These are phyloP conservation scores for Keithomyces neogunnii DNA, from an alignment of 2,329 filamentous ascomycete genomes.

Conservation along the genomic window DNA sequence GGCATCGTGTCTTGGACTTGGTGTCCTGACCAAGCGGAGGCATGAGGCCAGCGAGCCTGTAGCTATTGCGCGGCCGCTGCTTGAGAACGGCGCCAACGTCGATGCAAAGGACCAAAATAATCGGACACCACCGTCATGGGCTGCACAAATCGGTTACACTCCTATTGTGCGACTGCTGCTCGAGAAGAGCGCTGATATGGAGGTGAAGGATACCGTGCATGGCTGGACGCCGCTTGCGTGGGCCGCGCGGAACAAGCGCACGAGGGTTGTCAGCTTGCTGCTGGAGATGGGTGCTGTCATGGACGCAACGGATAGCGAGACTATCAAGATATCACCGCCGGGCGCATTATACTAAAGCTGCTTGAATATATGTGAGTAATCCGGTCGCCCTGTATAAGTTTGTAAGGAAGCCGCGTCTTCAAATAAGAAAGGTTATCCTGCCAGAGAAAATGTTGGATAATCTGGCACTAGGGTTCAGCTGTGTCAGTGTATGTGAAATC, in stretches of 20 bases:
- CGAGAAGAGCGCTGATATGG: constrained; percentile 4
- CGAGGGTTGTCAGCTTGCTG: not conserved
- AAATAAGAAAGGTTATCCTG: too few relatives aligned
- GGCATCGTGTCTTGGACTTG: constrained; percentile 4
- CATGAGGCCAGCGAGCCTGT: not conserved
- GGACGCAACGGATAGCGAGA: too few relatives aligned
- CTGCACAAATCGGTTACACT: constrained; percentile 6
- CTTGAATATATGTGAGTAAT: too few relatives aligned
- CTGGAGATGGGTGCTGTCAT: not conserved
- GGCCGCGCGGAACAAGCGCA: not conserved
- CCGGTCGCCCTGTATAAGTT: too few relatives aligned
- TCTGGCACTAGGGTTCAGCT: too few relatives aligned
- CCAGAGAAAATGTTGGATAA: too few relatives aligned
- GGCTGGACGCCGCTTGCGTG: not conserved
- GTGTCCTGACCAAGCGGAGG: constrained; percentile 2
- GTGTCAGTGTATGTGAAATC: too few relatives aligned
- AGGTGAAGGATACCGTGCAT: not conserved
- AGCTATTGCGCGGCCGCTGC: not conserved
- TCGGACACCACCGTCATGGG: constrained; percentile 3
- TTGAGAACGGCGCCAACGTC: not conserved
- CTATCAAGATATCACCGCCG: too few relatives aligned
- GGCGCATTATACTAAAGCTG: too few relatives aligned
- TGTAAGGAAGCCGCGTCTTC: too few relatives aligned
- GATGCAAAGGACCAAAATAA: constrained; percentile 1
- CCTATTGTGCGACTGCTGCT: constrained; percentile 5